Percentiles rank a stretch among this genome's conserved stretches.
Evolutionary conservation across 176 grass and related monocot species (phyloP).

Genomic region (Bromus sterilis): DNA sequence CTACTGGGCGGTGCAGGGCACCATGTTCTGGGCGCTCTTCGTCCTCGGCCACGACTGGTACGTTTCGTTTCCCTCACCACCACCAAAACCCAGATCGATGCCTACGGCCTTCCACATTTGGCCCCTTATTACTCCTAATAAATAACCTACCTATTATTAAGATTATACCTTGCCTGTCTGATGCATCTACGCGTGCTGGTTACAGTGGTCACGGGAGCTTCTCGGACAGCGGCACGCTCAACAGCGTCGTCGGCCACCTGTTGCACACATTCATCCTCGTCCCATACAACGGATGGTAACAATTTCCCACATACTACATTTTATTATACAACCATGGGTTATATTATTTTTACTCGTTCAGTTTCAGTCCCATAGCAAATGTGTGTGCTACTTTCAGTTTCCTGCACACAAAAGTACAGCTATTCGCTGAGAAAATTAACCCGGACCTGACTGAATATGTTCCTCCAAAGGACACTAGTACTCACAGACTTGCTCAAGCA

Average conservation of each 20-base stretch:
- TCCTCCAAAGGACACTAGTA: background rate
- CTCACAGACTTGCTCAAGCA: background rate
- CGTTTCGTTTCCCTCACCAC: background rate
- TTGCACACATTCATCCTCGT: constrained; percentile 77
- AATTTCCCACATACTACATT: background rate
- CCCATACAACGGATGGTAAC: constrained; percentile 82
- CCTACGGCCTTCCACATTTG: background rate
- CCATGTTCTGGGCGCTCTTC: constrained; percentile 97
- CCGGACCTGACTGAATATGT: no score
- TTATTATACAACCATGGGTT: background rate
- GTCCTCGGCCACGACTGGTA: constrained; percentile 95
- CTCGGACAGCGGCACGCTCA: constrained; percentile 45
- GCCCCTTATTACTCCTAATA: no score
- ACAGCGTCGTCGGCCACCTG: constrained; percentile 65
- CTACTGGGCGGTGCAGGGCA: constrained; percentile 83
- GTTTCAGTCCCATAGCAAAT: background rate
- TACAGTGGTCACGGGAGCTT: constrained; percentile 89
- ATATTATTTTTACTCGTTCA: background rate
- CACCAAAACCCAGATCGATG: background rate
- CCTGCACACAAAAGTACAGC: no score
- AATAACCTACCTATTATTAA: no score
- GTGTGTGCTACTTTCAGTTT: background rate
- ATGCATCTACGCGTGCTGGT: background rate
- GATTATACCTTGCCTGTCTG: no score
- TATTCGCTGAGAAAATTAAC: no score